Evolutionary conservation across 345 rosid genomes (phyloP).

Genomic region (Eucalyptus sideroxylon): DNA sequence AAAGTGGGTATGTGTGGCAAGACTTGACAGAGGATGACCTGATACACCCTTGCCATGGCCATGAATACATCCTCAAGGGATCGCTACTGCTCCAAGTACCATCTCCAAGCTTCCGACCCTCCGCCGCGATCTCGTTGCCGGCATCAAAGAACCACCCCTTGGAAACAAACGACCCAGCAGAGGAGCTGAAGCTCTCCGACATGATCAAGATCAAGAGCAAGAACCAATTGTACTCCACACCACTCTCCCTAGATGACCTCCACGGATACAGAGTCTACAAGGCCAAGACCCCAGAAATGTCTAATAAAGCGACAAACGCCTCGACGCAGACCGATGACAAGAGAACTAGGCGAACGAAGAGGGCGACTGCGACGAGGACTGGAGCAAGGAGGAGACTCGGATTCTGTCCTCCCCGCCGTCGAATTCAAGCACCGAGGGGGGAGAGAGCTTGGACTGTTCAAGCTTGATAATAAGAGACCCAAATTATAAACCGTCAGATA

Average conservation of each 20-base stretch:
- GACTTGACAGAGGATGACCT: constrained; percentile 45
- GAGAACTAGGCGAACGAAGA: not conserved
- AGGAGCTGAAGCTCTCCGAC: constrained; percentile 4
- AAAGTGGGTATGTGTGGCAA: constrained; percentile 63
- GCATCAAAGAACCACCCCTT: constrained; percentile 1
- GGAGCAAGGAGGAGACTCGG: not conserved
- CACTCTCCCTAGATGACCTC: not conserved
- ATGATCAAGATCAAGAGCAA: not conserved
- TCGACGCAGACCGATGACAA: constrained; percentile 41
- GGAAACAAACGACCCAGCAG: constrained; percentile 6
- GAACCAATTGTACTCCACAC: not conserved
- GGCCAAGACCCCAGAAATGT: constrained; percentile 4
- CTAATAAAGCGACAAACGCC: constrained; percentile 8
- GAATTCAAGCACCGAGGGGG: constrained; percentile 18
- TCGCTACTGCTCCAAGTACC: constrained; percentile 24
- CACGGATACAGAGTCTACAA: constrained; percentile 1
- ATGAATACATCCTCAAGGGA: constrained; percentile 61
- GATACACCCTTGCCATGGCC: constrained; percentile 43
- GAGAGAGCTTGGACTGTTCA: not conserved
- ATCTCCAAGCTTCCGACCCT: constrained; percentile 12
- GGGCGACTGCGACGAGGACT: not conserved
- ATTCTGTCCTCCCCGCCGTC: constrained; percentile 14
- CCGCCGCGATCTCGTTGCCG: constrained; percentile 6
- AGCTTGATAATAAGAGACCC: not conserved
- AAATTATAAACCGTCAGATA: not conserved